Evolutionary conservation across 306 rosid genomes (phyloP).

Genomic region (Cucurbita pepo): DNA sequence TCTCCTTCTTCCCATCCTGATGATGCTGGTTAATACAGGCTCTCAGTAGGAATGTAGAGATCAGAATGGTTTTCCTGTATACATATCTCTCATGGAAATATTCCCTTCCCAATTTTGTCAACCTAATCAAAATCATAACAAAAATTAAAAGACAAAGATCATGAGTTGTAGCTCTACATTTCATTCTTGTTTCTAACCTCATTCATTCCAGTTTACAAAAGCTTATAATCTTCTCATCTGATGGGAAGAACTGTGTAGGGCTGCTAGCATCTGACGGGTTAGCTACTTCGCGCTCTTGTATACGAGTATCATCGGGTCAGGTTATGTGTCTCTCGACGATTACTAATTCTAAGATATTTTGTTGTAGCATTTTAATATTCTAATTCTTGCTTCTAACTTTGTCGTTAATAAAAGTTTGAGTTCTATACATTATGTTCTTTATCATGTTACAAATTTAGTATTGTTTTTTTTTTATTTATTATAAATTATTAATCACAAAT

Average conservation of each 20-base stretch:
- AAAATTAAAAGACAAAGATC: neutral
- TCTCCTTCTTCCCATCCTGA: slow-evolving; percentile 11
- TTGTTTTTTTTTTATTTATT: too few species aligned
- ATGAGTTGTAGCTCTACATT: neutral
- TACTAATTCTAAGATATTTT: neutral
- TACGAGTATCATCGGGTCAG: neutral
- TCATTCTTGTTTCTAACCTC: neutral
- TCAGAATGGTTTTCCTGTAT: slow-evolving; percentile 37
- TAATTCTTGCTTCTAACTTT: too few species aligned
- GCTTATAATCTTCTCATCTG: neutral
- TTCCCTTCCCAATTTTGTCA: slow-evolving; percentile 49
- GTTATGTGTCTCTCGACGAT: neutral
- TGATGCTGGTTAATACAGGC: slow-evolving; percentile 27
- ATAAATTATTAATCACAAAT: too few species aligned
- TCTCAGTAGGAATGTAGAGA: slow-evolving; percentile 35
- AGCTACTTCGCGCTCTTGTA: neutral
- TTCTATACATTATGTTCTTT: too few species aligned
- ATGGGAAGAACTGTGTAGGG: neutral
- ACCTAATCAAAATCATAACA: slow-evolving; percentile 1
- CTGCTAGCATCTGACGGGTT: neutral
- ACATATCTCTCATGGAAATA: slow-evolving; percentile 33
- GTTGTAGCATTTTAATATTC: neutral
- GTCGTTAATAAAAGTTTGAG: too few species aligned
- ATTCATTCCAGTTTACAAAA: neutral
- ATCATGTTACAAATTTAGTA: too few species aligned